A percentile compares a stretch with the other conserved stretches of the same genome.
Conservation (phyloP, 371 early-diverging fungal genomes). For the Funneliformis caledonium region DNA sequence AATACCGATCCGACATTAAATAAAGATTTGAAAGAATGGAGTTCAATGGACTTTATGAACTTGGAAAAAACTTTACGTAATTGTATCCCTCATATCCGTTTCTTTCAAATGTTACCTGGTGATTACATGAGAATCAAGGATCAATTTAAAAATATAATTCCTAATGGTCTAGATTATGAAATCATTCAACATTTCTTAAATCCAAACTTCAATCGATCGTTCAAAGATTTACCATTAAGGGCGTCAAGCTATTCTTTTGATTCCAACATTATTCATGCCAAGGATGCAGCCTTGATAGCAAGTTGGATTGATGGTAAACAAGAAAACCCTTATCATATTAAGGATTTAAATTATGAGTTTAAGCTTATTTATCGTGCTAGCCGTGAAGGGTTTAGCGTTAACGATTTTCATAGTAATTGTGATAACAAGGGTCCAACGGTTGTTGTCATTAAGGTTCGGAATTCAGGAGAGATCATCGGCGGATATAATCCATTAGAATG, state of each 20-base stretch:
- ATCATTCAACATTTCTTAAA: neutral
- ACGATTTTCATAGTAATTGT: neutral
- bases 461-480: slow-evolving; percentile 22
- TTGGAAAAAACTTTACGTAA: neutral
- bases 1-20: neutral
- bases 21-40: slow-evolving; percentile 6
- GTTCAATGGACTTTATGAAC: neutral
- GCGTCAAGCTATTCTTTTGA: slow-evolving; percentile 5
- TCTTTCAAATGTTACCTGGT: neutral
- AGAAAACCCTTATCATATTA: neutral
- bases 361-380: slow-evolving; percentile 22
- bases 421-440: slow-evolving; percentile 31
- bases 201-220: neutral
- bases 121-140: neutral
- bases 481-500: slow-evolving; percentile 39
- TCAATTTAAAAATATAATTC: neutral
- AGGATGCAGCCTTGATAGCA: slow-evolving; percentile 12
- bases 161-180: neutral
- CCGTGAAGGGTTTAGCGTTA: slow-evolving; percentile 4
- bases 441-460: slow-evolving; percentile 18
- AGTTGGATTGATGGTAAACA: slow-evolving; percentile 13
- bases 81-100: slow-evolving; percentile 18
- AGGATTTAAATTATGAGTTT: neutral
- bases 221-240: neutral
- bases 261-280: neutral